Base-by-base conservation (phyloP, 2,329 filamentous ascomycete species). In the Lasiodiplodia sp. region DNA sequence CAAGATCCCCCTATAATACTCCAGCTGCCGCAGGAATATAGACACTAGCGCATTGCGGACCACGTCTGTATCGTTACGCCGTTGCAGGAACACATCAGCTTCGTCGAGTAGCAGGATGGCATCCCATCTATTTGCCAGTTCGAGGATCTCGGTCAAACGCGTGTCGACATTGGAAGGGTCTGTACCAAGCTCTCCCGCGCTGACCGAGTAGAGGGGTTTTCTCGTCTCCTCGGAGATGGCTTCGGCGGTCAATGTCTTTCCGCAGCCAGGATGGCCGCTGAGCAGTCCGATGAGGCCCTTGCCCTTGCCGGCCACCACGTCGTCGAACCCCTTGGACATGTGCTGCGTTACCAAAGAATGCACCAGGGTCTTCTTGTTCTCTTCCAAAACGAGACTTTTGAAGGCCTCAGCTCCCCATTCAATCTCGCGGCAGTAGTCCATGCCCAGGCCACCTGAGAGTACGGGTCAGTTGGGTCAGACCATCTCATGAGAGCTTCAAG, bases 31-130 rank as follows among this genome's bases (percentile, higher is more conserved):
- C 6, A 79, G 68, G 68, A 78, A 78, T 47, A 67, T 60, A 3
- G 79, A 78, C 3, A 82, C 80, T 12, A 82, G 72, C 37, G 77
- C 76, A 70, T 82, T 82, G 58, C 76, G 74, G 66, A 75, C 72
- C 6, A 77, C 73, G 47, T 76, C 76, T 63, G 76, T 74, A 18
- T 72, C 67, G 6, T 73, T 76, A 2, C 87, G 85, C 65, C 83
- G 76, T 75, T 88, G 86, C 10, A 90, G 83, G 75, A 87, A 89
- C 21, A 88, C 86, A 67, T 89, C 87, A 2, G 68, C 68, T 23
- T 90, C 87, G 73, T 68, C 66, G 25, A 67, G 52, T 4, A 67
- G 12, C 6, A 67, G 52, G 23, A 58, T 44, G 4, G 52, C 37
- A n/a, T 40, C 34, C 64, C 64, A 67, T 21, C 23, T 44, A 2